phyloP scores from a whole-genome alignment of 345 rosid genomes.

The Brassica incana region DNA sequence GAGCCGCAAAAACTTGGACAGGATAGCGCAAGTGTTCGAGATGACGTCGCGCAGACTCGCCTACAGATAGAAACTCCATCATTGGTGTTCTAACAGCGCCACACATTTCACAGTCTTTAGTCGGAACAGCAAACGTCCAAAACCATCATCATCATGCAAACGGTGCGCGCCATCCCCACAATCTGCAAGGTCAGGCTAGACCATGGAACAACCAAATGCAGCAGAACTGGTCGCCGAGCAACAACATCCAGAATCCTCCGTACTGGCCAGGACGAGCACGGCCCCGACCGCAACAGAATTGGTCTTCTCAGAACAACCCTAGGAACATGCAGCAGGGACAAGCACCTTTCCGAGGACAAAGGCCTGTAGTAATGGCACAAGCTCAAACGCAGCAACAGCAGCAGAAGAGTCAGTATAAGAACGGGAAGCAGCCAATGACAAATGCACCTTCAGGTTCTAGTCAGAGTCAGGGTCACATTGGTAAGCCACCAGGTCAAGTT shows the following conservation, averaged over 20 bases:
- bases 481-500: constrained; percentile 12
- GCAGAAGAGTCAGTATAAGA: constrained; percentile 25
- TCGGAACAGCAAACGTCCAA: constrained; percentile 29
- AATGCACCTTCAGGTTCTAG: constrained; percentile 31
- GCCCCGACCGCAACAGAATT: constrained; percentile 33
- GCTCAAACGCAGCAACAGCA: constrained; percentile 35
- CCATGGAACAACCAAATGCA: constrained; percentile 38
- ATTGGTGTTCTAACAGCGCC: constrained; percentile 45
- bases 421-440: constrained; percentile 17
- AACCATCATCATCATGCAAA: constrained; percentile 18
- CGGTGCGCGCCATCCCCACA: constrained; percentile 14
- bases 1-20: constrained; percentile 47
- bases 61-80: constrained; percentile 40
- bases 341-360: constrained; percentile 26
- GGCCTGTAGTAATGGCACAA: constrained; percentile 16
- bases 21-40: constrained; percentile 57
- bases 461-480: constrained; percentile 22
- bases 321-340: constrained; percentile 28
- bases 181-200: constrained; percentile 6
- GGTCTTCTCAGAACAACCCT: constrained; percentile 32
- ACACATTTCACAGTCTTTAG: constrained; percentile 29
- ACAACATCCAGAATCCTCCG: constrained; percentile 23
- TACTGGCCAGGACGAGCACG: constrained; percentile 20
- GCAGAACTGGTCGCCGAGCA: constrained; percentile 32
- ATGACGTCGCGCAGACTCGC: constrained; percentile 44